Evolutionary conservation across 352 stramenopile species (phyloP).

Genomic region (Phytophthora boehmeriae): DNA sequence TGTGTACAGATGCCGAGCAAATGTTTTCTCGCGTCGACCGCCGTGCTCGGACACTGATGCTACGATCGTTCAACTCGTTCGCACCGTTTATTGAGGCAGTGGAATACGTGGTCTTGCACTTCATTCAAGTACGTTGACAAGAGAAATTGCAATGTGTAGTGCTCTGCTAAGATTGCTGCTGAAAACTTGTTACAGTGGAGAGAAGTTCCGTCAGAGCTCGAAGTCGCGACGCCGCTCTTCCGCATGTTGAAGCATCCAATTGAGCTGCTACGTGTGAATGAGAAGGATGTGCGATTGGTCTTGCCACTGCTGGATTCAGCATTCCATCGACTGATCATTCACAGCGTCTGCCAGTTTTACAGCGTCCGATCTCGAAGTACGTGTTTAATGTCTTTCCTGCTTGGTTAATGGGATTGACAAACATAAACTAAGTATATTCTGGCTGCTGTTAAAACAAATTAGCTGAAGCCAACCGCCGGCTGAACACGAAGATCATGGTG

Average conservation of each 20-base stretch:
- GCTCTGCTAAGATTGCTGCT: not conserved
- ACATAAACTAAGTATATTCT: constrained; percentile 14
- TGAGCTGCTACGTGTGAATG: constrained; percentile 55
- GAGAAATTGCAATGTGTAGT: not conserved
- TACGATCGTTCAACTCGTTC: constrained; percentile 73
- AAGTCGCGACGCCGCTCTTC: constrained; percentile 61
- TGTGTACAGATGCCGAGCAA: constrained; percentile 63
- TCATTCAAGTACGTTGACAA: constrained; percentile 64
- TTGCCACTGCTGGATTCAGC: constrained; percentile 81
- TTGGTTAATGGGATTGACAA: not conserved
- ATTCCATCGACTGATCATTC: constrained; percentile 88
- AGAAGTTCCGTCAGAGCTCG: constrained; percentile 75
- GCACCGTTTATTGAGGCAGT: constrained; percentile 78
- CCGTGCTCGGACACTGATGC: constrained; percentile 66
- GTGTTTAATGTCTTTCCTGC: constrained; percentile 17
- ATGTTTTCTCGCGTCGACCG: constrained; percentile 83
- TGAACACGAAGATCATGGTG: constrained; percentile 87
- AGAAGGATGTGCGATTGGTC: constrained; percentile 73
- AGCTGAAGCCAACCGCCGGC: constrained; percentile 70
- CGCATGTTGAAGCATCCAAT: constrained; percentile 71
- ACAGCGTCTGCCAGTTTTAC: constrained; percentile 91
- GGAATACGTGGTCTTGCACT: constrained; percentile 81
- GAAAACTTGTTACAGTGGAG: constrained; percentile 52
- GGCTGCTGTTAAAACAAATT: constrained; percentile 2
- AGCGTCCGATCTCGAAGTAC: constrained; percentile 82